Base-by-base conservation (phyloP, 257 asterid genomes). In the Parsonsia alboflavescens region DNA sequence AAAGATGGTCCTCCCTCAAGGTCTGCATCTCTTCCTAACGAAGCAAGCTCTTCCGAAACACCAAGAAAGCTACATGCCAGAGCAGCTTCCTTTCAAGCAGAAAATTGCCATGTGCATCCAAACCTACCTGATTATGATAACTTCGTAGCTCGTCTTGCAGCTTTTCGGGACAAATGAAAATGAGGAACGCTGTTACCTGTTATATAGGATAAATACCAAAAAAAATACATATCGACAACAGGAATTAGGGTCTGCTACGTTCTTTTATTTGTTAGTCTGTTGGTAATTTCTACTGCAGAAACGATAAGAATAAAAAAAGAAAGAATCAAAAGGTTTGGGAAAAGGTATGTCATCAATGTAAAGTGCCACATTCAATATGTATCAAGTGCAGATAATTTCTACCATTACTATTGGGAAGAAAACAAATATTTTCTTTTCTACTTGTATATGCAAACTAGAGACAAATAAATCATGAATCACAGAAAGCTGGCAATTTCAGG, bases 21-120 rank as follows among this genome's bases (percentile, higher is more conserved):
- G 77, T 28, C 77, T 1, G 49, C 83, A 24, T 92, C 97, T 61
- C 86, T 92, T 65, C 95, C 88, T 28, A 67, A 36, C 28, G 92
- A 83, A 16, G 16, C 75, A 19, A 74, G 75, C 42, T 73, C 87
- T 24, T 15, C 69, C 5, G 90, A 83, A 70, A 59, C 61, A 41
- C 74, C 82, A 2, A 79, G 72, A 77, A 81, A 74, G 73, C 41
- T 65, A 28, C 96, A 83, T 19, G 53, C 73, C 19, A 85, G 97
- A 17, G 75, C 93, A 4, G n/a, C 87, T 59, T 90, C 96, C 7
- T 80, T 80, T 49, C 86, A 90, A 42, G 88, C 90, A 0, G 93
- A 84, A 19, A 79, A 80, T 30, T 83, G 79, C 21, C 73, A 45
- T 49, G 13, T 48, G 11, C 39, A 45, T 45, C 58, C 73, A 15